Conservation (phyloP, 2,329 filamentous ascomycete genomes). For the Pochonia chlamydosporia region DNA sequence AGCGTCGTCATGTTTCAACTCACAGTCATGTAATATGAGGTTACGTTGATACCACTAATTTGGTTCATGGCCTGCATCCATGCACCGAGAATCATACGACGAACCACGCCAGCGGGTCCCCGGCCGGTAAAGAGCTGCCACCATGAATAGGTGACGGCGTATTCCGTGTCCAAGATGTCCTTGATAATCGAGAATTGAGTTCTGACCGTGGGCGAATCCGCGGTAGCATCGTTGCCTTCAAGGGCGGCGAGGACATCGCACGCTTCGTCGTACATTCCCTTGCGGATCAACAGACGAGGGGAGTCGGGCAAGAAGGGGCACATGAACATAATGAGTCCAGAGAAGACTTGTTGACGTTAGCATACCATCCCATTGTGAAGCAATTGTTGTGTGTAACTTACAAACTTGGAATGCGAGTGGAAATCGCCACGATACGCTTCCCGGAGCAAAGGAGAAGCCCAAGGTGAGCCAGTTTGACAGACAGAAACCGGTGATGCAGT, state of each 20-base stretch:
- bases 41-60: not conserved
- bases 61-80: not conserved
- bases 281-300: constrained; percentile 25
- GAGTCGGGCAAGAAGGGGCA: constrained; percentile 26
- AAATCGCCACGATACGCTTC: constrained; percentile 34
- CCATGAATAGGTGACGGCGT: constrained; percentile 10
- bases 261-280: constrained; percentile 22
- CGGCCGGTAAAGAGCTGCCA: not conserved
- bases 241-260: constrained; percentile 18
- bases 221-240: no score
- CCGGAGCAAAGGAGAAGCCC: constrained; percentile 29
- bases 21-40: no score
- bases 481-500: constrained; percentile 26
- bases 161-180: constrained; percentile 9
- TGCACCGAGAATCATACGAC: not conserved
- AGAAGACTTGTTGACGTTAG: no score
- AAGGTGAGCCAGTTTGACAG: constrained; percentile 34
- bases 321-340: no score
- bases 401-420: constrained; percentile 40
- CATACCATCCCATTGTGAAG: no score
- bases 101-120: no score
- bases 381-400: no score
- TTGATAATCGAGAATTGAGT: not conserved
- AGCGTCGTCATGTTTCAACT: no score
- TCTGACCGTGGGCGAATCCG: no score